Conservation (phyloP, 768 basidiomycete species). For the Solioccasus polychromus region DNA sequence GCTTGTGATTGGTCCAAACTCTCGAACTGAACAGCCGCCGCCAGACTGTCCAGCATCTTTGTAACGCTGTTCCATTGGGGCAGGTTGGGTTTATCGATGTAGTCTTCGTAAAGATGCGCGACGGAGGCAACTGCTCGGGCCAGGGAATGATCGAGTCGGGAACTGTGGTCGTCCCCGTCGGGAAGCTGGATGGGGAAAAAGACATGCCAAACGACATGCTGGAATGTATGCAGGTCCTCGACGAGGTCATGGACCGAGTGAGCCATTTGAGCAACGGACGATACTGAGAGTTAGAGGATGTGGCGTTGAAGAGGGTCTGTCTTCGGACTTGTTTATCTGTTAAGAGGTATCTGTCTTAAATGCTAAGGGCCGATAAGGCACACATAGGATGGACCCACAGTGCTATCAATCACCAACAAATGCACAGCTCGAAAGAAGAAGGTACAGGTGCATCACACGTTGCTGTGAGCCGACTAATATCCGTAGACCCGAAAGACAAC, state of each 20-base stretch:
- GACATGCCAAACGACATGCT: conserved; percentile 38
- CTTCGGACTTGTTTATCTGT: no score
- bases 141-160: conserved; percentile 27
- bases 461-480: no score
- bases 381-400: no score
- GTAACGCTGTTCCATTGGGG: conserved; percentile 26
- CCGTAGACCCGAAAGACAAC: no score
- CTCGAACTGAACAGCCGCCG: background rate
- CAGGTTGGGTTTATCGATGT: conserved; percentile 3
- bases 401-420: no score
- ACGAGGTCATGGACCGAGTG: background rate
- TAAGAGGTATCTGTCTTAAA: no score
- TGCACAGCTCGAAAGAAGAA: no score
- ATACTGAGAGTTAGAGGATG: no score
- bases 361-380: no score
- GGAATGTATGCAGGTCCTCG: background rate
- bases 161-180: conserved; percentile 25
- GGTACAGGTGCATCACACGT: no score
- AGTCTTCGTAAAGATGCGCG: conserved; percentile 18
- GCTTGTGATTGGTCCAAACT: conserved; percentile 5
- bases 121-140: conserved; percentile 16
- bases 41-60: conserved; percentile 23
- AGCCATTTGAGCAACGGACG: no score
- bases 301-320: no score
- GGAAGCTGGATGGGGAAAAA: conserved; percentile 41